Percentiles rank a stretch among this genome's conserved stretches.
Evolutionary conservation across 768 basidiomycete species (phyloP).

Genomic region (Trichaptum fuscoviolaceum): DNA sequence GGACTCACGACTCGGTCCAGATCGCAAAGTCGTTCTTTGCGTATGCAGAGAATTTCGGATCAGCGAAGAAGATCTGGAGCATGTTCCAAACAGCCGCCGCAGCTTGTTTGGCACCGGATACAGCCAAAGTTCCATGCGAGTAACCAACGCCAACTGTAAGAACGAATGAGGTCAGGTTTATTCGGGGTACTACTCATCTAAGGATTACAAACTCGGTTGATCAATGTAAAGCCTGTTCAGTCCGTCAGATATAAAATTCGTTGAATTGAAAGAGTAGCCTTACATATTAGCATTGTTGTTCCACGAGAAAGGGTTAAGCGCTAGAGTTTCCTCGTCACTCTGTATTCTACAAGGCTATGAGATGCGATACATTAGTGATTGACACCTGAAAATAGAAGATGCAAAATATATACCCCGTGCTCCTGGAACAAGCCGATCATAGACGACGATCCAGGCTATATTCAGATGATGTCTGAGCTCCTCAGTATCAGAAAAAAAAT

Average conservation of each 20-base stretch:
- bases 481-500: neutral
- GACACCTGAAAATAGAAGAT: neutral
- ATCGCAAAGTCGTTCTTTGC: conserved; percentile 43
- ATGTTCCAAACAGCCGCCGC: conserved; percentile 57
- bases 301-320: conserved; percentile 52
- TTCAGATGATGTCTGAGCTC: neutral
- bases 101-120: conserved; percentile 48
- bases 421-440: conserved; percentile 36
- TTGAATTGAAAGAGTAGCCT: neutral
- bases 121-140: conserved; percentile 46
- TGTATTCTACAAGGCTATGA: conserved; percentile 33
- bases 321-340: conserved; percentile 45
- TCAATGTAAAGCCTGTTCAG: conserved; percentile 46
- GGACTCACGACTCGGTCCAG: conserved; percentile 57
- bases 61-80: conserved; percentile 57
- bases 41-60: conserved; percentile 47
- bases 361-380: neutral
- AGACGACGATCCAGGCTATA: conserved; percentile 33
- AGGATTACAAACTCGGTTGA: conserved; percentile 35
- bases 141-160: conserved; percentile 47
- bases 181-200: neutral
- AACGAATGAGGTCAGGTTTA: neutral
- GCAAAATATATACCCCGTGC: conserved; percentile 24
- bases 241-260: neutral
- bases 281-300: conserved; percentile 49